These are phyloP conservation scores for Penicillium salamii DNA, from an alignment of 495 filamentous ascomycete species.

Conservation along the genomic window DNA sequence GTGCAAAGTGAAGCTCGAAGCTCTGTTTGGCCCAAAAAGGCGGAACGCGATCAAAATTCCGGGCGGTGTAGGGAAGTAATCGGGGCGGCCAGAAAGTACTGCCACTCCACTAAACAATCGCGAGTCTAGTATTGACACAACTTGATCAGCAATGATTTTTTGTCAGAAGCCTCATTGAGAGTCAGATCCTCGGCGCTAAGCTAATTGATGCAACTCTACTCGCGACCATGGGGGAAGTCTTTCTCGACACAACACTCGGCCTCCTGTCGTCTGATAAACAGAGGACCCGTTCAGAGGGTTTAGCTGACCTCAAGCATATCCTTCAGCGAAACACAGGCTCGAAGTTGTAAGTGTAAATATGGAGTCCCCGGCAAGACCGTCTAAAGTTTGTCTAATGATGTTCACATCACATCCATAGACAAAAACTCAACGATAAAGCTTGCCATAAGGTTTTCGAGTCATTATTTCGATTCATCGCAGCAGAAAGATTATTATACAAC, in stretches of 20 bases:
- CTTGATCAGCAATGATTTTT: neutral
- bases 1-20: conserved; percentile 20
- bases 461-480: conserved; percentile 65
- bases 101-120: conserved; percentile 13
- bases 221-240: conserved; percentile 32
- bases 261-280: conserved; percentile 52
- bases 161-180: neutral
- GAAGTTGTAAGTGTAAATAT: conserved; percentile 48
- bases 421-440: conserved; percentile 64
- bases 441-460: conserved; percentile 81
- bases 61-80: conserved; percentile 21
- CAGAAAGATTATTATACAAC: conserved; percentile 64
- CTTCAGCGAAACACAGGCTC: conserved; percentile 57
- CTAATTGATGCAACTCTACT: neutral
- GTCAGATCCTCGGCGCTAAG: neutral
- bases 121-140: conserved; percentile 1
- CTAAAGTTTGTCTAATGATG: conserved; percentile 13
- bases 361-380: neutral
- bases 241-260: conserved; percentile 37
- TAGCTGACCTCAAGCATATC: conserved; percentile 61
- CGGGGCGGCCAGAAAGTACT: conserved; percentile 1
- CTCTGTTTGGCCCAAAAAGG: conserved; percentile 38
- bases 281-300: conserved; percentile 49
- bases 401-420: conserved; percentile 28
- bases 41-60: conserved; percentile 44